A percentile compares a stretch with the other conserved stretches of the same genome.
Conservation (phyloP, 2,329 filamentous ascomycete species). For the Dendrostoma leiphaemia region DNA sequence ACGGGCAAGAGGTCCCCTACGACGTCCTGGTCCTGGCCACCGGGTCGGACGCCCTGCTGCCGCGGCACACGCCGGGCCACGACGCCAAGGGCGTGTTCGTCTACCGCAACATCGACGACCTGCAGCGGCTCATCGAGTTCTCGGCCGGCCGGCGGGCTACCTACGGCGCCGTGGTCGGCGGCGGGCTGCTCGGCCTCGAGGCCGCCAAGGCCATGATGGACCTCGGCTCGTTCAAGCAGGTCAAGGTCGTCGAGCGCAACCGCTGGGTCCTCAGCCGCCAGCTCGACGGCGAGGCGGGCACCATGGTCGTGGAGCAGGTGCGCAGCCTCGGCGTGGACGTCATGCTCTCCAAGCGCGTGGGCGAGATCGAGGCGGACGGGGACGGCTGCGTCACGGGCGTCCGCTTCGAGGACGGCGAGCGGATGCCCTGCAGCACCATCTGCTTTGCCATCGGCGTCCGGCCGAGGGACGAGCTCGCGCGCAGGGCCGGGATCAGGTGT, state of each 20-base stretch:
- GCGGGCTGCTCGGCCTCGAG: constrained; percentile 81
- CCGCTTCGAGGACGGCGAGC: constrained; percentile 76
- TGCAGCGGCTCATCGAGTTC: constrained; percentile 74
- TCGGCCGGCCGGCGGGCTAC: constrained; percentile 65
- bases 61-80: constrained; percentile 67
- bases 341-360: constrained; percentile 72
- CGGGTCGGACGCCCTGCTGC: constrained; percentile 79
- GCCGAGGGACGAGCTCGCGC: constrained; percentile 74
- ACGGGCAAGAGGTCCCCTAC: constrained; percentile 69
- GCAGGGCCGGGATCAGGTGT: constrained; percentile 67
- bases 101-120: constrained; percentile 81
- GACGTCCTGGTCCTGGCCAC: constrained; percentile 83
- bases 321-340: constrained; percentile 76
- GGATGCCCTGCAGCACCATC: constrained; percentile 74
- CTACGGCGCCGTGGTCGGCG: constrained; percentile 75
- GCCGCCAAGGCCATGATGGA: constrained; percentile 93
- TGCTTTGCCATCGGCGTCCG: constrained; percentile 90
- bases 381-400: constrained; percentile 65
- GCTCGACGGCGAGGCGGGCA: constrained; percentile 76
- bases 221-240: constrained; percentile 68
- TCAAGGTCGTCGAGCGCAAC: constrained; percentile 80
- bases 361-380: constrained; percentile 66
- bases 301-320: constrained; percentile 80
- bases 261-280: constrained; percentile 81
- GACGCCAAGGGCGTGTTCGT: constrained; percentile 85